Percentiles rank a stretch among this genome's conserved stretches.
phyloP scores from a whole-genome alignment of 192 early-diverging fungal genomes.

The Linnemannia hyalina region DNA sequence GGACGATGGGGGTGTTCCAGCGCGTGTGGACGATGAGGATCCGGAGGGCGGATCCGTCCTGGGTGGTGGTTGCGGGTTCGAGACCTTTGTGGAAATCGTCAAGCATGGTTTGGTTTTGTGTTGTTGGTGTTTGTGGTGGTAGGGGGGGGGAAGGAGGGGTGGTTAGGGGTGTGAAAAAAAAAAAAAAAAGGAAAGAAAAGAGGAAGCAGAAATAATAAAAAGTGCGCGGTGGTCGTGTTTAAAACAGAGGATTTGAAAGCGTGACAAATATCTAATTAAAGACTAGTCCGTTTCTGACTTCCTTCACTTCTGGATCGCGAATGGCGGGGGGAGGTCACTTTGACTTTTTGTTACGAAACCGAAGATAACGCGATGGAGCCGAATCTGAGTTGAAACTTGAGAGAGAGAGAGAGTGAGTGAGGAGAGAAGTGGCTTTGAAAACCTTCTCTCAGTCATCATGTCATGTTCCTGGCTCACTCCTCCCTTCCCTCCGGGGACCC shows the following conservation, averaged over 20 bases:
- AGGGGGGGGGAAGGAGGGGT: neutral
- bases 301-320: too few relatives aligned
- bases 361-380: too few relatives aligned
- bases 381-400: too few relatives aligned
- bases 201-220: neutral
- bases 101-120: constrained; percentile 29
- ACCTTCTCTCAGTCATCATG: neutral
- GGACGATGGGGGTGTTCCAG: constrained; percentile 93
- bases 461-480: neutral
- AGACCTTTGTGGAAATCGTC: constrained; percentile 84
- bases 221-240: neutral
- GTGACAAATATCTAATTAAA: neutral
- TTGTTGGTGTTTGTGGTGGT: neutral
- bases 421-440: neutral
- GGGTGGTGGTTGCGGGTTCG: constrained; percentile 60
- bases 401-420: too few relatives aligned
- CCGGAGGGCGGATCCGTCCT: constrained; percentile 76
- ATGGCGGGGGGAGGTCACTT: too few relatives aligned
- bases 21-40: constrained; percentile 92
- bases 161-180: neutral
- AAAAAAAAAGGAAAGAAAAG: neutral
- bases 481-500: neutral
- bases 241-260: neutral
- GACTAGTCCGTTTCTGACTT: too few relatives aligned
- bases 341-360: too few relatives aligned